Evolutionary conservation across 176 grass and related monocot species (phyloP), one percentile per base, ranked within the genome.

Genomic region (Oryza longistaminata): DNA sequence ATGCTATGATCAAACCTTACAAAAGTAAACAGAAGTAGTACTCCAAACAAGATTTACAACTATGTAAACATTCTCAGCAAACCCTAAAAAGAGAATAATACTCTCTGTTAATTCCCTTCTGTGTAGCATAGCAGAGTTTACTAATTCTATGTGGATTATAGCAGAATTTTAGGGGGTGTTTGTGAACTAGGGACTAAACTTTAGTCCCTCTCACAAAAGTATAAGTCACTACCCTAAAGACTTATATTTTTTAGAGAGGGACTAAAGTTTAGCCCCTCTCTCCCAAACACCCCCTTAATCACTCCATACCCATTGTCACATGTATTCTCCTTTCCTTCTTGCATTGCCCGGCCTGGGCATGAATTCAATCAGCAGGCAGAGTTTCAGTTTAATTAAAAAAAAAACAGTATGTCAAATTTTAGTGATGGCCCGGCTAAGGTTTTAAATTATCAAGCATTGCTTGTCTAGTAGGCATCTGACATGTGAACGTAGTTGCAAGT

Each of bases 401-500:
- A 15, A 14, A 49, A n/a, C 1, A n/a, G 21, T 39, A 75, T 11
- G 25, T 14, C 49, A 66, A 17, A 75, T 83, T 26, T 24, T 1
- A 35, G 58, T 50, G 21, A 19, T 44, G 48, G 15, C 14, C 27
- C 2, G 13, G 21, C n/a, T 11, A 62, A 62, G n/a, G 9, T 24
- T 62, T 62, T 24, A 22, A 58, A 62, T n/a, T 75, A 24, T 26
- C 17, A 21, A 25, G 40, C 13, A 17, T 31, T 4, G 3, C 73
- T 14, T 24, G 2, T 40, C 53, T 42, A 42, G 21, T 25, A 55
- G 7, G 72, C 31, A 49, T 48, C 11, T 49, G 17, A 3, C 66
- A 71, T 71, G 50, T 85, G 75, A 71, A 85, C 37, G 37, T 24
- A 61, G 2, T 46, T 79, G 66, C 67, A 71, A 64, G 26, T 64